These are phyloP conservation scores for Begonia fuchsioides DNA, from an alignment of 306 rosid genomes.

Conservation along the genomic window DNA sequence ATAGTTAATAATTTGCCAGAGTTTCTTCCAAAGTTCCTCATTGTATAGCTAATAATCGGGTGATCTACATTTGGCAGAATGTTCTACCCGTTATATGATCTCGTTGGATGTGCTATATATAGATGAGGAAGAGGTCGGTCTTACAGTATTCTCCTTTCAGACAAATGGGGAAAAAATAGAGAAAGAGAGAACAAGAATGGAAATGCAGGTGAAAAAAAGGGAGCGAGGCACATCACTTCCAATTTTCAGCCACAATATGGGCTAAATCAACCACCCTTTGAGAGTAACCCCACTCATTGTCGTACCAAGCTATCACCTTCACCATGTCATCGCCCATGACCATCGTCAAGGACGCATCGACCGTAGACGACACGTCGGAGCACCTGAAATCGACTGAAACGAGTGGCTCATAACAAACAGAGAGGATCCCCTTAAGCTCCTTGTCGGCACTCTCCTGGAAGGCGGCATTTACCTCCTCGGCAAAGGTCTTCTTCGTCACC, in stretches of 20 bases:
- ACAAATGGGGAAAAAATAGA: no score
- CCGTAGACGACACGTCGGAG: conserved; percentile 87
- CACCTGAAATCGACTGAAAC: conserved; percentile 94
- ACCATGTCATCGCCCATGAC: conserved; percentile 99
- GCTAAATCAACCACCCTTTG: conserved; percentile 99
- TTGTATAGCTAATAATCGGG: no score
- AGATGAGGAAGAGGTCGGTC: no score
- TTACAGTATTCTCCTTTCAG: no score
- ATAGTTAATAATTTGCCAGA: no score
- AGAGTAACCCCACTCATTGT: conserved; percentile 97
- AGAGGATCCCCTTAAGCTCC: conserved; percentile 69
- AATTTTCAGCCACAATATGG: conserved; percentile 80
- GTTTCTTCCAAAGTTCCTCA: no score
- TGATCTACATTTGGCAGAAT: no score
- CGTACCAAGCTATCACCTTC: conserved; percentile 98
- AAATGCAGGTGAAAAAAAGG: no score
- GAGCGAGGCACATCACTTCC: conserved; percentile 37
- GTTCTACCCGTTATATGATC: no score
- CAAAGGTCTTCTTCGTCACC: conserved; percentile 81
- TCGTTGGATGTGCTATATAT: no score
- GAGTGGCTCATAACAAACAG: conserved; percentile 90
- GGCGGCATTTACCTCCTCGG: conserved; percentile 91
- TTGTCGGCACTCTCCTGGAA: conserved; percentile 77
- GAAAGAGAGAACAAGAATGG: no score
- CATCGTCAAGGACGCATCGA: conserved; percentile 91